A percentile compares a stretch with the other conserved stretches of the same genome.
phyloP scores from a whole-genome alignment of 768 basidiomycete species.

The Coprinopsis sp. region DNA sequence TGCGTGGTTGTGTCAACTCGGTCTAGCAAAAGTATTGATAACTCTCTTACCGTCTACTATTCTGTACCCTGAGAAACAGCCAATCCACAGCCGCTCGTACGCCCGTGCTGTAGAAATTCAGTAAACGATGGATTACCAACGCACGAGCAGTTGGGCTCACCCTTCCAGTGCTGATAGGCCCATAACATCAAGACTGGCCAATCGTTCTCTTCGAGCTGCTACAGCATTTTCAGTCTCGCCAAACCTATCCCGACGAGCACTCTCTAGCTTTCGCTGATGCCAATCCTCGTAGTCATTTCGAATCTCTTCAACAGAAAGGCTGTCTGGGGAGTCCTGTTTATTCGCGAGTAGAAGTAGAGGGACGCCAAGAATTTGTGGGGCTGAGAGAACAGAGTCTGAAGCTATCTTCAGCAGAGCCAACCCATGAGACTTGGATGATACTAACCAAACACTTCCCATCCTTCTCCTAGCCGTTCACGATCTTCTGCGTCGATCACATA shows the following conservation, averaged over 20 bases:
- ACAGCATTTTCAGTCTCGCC: conserved; percentile 43
- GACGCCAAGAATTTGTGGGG: conserved; percentile 84
- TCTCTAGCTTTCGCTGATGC: conserved; percentile 73
- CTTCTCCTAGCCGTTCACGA: conserved; percentile 82
- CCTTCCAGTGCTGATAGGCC: conserved; percentile 89
- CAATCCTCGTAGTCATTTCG: conserved; percentile 85
- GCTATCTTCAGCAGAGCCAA: conserved; percentile 13
- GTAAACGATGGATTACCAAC: background rate
- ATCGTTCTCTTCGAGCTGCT: conserved; percentile 44
- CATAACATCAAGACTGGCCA: conserved; percentile 83
- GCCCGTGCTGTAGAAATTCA: conserved; percentile 57
- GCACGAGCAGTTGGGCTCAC: conserved; percentile 37
- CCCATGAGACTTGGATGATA: background rate
- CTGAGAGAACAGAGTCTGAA: conserved; percentile 78
- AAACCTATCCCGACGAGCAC: conserved; percentile 52
- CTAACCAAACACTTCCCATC: conserved; percentile 95
- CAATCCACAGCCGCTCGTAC: conserved; percentile 89
- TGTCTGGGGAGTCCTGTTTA: conserved; percentile 84
- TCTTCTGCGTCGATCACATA: conserved; percentile 95
- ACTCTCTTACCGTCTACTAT: conserved; percentile 59
- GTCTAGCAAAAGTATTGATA: background rate
- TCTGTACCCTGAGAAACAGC: conserved; percentile 91
- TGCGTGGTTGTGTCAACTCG: background rate
- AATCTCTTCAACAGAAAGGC: conserved; percentile 86
- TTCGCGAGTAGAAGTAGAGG: conserved; percentile 92